Evolutionary conservation across 345 rosid genomes (phyloP), one percentile per base, ranked within the genome.

Genomic region (Rhodamnia argentea): DNA sequence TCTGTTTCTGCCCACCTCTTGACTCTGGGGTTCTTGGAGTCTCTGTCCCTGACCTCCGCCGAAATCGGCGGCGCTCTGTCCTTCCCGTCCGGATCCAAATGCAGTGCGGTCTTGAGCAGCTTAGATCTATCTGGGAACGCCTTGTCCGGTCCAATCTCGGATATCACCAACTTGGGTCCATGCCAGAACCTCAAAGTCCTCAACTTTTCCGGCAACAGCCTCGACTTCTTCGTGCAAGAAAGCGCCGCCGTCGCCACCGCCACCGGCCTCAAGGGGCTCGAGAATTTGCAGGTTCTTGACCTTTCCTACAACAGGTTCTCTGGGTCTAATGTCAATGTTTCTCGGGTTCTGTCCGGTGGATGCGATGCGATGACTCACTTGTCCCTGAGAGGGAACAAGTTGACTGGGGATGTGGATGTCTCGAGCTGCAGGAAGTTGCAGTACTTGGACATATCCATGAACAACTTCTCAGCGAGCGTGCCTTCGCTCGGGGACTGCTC

Each of bases 61-160:
- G 87, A 94, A 87, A 86, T 97, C 86, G 90, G 96, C 57, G 99
- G 98, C 84, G 81, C 92, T 85, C 87, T 97, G 84, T 85, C 93
- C 52, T 84, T 90, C 85, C 93, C 93, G 55, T 27, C 85, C 87
- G 92, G 92, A 75, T 93, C 94, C 88, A 93, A 90, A 88, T 97
- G 99, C 90, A 91, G 98, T 85, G 86, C 95, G 10, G 84, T 90
- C 74, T 85, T 97, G 86, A 88, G 88, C 85, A 88, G 74, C 89
- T 87, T 97, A 83, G 99, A 97, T 96, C 98, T 97, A 55, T 93
- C 99, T 22, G 87, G 64, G 8, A 97, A 96, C 92, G 82, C 52
- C 40, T 81, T 97, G 18, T 91, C 98, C 0, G 97, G 99, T 52
- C 90, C 96, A 58, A 42, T 93, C 10, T 89, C 94, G 37, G 88